phyloP scores from a whole-genome alignment of 2,329 filamentous ascomycete species.

The Colletotrichum lentis region DNA sequence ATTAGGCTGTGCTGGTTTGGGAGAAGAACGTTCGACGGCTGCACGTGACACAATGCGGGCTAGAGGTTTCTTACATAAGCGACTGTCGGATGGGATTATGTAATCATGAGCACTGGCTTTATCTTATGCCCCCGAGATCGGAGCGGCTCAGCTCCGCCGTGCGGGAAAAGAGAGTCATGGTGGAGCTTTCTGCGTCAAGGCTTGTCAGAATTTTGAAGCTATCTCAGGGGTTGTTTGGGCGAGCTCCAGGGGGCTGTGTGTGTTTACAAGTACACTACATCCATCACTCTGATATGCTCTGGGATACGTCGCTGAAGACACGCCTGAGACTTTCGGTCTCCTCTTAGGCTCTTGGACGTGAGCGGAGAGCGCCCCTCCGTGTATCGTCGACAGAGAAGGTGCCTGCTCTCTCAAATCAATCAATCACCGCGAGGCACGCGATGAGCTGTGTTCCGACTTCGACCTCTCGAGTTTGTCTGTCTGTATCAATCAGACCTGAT shows the following conservation, averaged over 20 bases:
- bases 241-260: not conserved
- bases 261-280: not conserved
- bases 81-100: not conserved
- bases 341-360: too few relatives aligned
- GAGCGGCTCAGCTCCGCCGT: constrained; percentile 23
- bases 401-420: too few relatives aligned
- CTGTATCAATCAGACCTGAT: not conserved
- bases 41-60: not conserved
- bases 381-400: not conserved
- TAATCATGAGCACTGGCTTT: not conserved
- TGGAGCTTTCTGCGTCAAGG: constrained; percentile 6
- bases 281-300: not conserved
- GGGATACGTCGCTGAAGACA: not conserved
- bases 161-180: constrained; percentile 15
- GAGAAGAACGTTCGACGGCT: not conserved
- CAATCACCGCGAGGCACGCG: not conserved
- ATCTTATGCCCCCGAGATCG: constrained; percentile 27
- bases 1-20: not conserved
- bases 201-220: constrained; percentile 5
- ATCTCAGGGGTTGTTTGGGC: constrained; percentile 4
- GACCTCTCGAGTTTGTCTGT: not conserved
- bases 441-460: not conserved
- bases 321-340: too few relatives aligned
- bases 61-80: not conserved
- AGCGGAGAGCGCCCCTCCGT: too few relatives aligned